Evolutionary conservation across 169 alveolate species (phyloP).

Genomic region (Plasmodium vinckei): DNA sequence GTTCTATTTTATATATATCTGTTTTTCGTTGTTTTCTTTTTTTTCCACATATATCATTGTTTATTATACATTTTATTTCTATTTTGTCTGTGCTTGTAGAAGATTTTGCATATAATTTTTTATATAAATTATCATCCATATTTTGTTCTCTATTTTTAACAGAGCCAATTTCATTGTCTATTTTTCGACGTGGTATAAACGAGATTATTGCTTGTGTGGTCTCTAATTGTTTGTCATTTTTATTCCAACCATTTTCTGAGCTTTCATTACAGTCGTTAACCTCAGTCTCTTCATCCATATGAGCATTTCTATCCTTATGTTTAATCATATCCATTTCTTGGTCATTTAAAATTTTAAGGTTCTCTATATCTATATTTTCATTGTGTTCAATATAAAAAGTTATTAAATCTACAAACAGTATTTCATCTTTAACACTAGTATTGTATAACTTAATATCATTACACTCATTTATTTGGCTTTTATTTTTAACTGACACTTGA

Average conservation of each 20-base stretch:
- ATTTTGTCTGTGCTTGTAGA: not conserved
- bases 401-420: not conserved
- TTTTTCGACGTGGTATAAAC: conserved; percentile 35
- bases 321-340: not conserved
- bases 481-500: too few species aligned
- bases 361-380: conserved; percentile 5
- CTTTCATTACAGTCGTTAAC: not conserved
- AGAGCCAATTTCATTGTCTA: not conserved
- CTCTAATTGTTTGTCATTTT: too few species aligned
- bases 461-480: too few species aligned
- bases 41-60: conserved; percentile 15
- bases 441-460: too few species aligned
- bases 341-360: not conserved
- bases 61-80: conserved; percentile 38
- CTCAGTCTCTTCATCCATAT: not conserved
- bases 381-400: not conserved
- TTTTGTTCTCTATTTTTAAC: not conserved
- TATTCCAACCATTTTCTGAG: not conserved
- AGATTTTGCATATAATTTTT: not conserved
- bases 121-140: not conserved
- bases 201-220: conserved; percentile 47
- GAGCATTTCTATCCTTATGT: not conserved
- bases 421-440: too few species aligned
- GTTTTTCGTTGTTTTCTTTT: conserved; percentile 43
- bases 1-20: conserved; percentile 26